Evolutionary conservation across 371 early-diverging fungal genomes (phyloP), one percentile per base, ranked within the genome.

Genomic region (Dinochytrium kinnereticum): DNA sequence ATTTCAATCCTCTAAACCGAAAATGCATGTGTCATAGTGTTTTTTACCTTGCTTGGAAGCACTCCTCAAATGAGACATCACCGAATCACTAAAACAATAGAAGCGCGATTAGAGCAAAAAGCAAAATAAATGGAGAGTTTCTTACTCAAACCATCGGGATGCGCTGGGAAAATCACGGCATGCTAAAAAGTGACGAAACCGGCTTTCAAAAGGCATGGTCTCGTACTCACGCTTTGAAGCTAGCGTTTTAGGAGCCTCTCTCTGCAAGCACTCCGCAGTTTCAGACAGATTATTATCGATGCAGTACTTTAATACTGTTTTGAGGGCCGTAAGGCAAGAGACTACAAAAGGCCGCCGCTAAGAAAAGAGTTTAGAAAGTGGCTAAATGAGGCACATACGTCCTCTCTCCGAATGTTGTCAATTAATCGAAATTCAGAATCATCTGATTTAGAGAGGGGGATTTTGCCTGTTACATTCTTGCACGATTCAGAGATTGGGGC

Each of bases 1-100:
- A 7, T 15, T 24, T 7, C 82, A 57, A 34, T 82, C 82, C 10
- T 79, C 84, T 34, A 81, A 74, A 10, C 79, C 81, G 76, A 55
- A 5, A 50, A 55, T 21, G 10, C 15, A 66, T 40, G 24, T 7
- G 26, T 5, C 7, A 57, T 24, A 10, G 31, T 59, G 17, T 2
- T 70, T 68, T 21, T 33, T 40, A 44, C 30, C 59, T 59, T n/a
- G 37, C 34, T 59, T 59, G 31, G 36, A 53, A 40, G 24, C 34
- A 49, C 10, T 36, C 44, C 53, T 33, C 26, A 65, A 17, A 38
- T 24, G 31, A 19, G 51, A 3, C 21, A 1, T 19, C 31, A 59
- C 31, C 21, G 39, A 50, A 30, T 21, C n/a, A 70, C 21, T 65
- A 2, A n/a, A n/a, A n/a, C n/a, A n/a, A n/a, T n/a, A 57, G 30